Evolutionary conservation across 805 yeast species (phyloP), one percentile per base, ranked within the genome.

Genomic region (Candida hungchunana): DNA sequence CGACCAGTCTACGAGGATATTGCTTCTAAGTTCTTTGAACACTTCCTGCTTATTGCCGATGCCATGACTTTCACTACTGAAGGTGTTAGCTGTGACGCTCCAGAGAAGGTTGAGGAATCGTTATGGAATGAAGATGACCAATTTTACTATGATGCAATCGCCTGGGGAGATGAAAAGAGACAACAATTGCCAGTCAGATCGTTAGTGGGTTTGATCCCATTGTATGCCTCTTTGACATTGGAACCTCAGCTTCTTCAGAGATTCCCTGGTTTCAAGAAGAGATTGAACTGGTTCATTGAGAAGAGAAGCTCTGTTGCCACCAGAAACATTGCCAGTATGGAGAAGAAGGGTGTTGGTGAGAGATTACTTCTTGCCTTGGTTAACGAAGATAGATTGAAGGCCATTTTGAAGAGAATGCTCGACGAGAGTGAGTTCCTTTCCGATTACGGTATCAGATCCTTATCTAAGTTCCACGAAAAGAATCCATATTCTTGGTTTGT

Each of bases 21-120:
- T 59, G 96, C 96, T 4, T 82, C 94, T 36, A 89, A 88, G 63
- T 88, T 88, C 60, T 87, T 88, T 61, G 96, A 89, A 65, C 97
- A 88, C 59, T 88, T 87, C 61, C 62, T 89, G 40, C 69, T 87
- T 54, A 88, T 88, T 66, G 87, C 96, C 18, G 97, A 88, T 60
- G 95, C 96, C 9, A 83, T 88, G 95, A 78, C 94, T 11, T 84
- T 74, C 58, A 70, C 67, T 9, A 40, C 55, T 17, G 64, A 59
- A 8, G 28, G 36, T 13, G 19, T 26, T 18, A 32, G 26, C 18
- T 35, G 18, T 23, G 55, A 47, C 10, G 65, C 62, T 22, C 62
- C 60, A 16, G 69, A 63, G 26, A 65, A 64, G 25, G 66, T 75
- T 12, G 75, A 71, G 26, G 76, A 73, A 46, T 80, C 89, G 1